phyloP scores from a whole-genome alignment of 2,329 filamentous ascomycete genomes.

The Hymenoscyphus infarciens region DNA sequence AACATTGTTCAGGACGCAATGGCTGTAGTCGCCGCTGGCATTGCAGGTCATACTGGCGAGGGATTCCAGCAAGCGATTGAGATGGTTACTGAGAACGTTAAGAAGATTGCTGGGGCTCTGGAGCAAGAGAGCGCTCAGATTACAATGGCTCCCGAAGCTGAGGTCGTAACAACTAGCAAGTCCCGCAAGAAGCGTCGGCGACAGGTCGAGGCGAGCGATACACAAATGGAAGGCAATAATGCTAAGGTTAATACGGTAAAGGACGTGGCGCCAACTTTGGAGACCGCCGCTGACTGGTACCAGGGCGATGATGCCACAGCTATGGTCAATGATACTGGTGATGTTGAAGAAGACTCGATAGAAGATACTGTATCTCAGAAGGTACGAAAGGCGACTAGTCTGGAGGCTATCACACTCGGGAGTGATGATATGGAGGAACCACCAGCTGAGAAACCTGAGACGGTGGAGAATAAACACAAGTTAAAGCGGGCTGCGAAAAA shows the following conservation, averaged over 20 bases:
- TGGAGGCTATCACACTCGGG: neutral
- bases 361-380: neutral
- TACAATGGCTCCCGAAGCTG: neutral
- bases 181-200: neutral
- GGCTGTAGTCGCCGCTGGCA: neutral
- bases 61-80: neutral
- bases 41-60: neutral
- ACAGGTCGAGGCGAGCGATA: too few relatives aligned
- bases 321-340: neutral
- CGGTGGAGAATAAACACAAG: neutral
- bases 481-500: neutral
- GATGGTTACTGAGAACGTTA: neutral
- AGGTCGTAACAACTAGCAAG: neutral
- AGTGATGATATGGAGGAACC: neutral
- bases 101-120: neutral
- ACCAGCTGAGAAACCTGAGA: neutral
- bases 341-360: neutral
- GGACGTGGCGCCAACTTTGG: neutral
- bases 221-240: neutral
- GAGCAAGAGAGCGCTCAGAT: neutral
- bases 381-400: neutral
- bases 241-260: neutral
- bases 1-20: neutral
- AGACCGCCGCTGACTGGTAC: conserved; percentile 2
- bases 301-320: conserved; percentile 1